Evolutionary conservation across 2,329 filamentous ascomycete species (phyloP).

Genomic region (Alternaria triticina): DNA sequence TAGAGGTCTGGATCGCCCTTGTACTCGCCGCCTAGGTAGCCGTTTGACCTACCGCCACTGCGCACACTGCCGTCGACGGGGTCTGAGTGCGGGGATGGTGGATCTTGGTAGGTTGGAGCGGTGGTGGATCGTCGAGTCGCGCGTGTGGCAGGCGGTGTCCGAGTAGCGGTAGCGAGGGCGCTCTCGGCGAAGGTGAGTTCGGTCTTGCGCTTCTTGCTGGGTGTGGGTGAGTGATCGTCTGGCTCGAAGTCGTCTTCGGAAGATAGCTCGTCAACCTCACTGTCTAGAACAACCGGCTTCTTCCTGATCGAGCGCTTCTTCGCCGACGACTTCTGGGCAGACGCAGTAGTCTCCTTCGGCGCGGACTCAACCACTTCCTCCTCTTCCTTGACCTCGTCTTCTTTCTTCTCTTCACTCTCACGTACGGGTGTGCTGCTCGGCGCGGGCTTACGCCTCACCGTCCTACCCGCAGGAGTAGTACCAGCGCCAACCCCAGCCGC

Average conservation of each 20-base stretch:
- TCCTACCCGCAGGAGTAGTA: neutral
- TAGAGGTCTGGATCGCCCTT: neutral
- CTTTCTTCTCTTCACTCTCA: neutral
- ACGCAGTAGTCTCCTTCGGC: neutral
- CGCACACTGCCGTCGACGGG: neutral
- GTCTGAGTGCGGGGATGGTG: neutral
- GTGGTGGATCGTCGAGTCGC: neutral
- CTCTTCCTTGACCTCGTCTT: neutral
- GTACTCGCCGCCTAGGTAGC: neutral
- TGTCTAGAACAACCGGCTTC: constrained; percentile 2
- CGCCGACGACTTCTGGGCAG: neutral
- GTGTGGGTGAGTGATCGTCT: constrained; percentile 11
- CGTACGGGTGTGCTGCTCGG: neutral
- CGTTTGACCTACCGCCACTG: neutral
- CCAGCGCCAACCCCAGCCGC: neutral
- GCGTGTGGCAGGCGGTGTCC: constrained; percentile 1
- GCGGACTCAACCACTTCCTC: neutral
- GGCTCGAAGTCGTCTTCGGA: constrained; percentile 15
- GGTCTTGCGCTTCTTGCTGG: constrained; percentile 15
- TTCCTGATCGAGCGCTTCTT: constrained; percentile 11
- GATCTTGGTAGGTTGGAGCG: neutral
- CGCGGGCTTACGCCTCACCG: constrained; percentile 4
- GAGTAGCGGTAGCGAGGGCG: constrained; percentile 4
- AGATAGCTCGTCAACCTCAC: neutral
- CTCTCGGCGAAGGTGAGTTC: constrained; percentile 12